Base-by-base conservation (phyloP, 2,329 filamentous ascomycete species). In the Pseudogymnoascus pannorum region DNA sequence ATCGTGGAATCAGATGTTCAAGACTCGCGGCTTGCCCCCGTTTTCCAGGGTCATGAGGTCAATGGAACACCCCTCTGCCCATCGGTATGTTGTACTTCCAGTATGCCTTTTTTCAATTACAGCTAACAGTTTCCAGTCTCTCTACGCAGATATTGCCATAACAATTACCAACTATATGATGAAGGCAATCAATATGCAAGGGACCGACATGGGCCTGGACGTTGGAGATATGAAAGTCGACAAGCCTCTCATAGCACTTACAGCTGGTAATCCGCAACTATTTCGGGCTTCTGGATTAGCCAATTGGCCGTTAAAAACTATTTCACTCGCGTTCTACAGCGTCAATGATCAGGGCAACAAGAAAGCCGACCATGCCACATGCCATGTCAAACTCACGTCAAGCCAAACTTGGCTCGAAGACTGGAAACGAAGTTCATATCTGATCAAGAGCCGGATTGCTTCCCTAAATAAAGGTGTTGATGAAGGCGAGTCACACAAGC, bases 81-180 rank as follows among this genome's bases (percentile, higher is more conserved):
- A 7, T 70, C 70, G 11, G 48, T 54, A 54, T 31, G 48, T 54
- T 31, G 48, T 26, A 20, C 5, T n/a, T 14, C 9, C 8, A 29
- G 8, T 11, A 16, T 31, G n/a, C 33, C 33, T 1, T 2, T 5
- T 33, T 31, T 29, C 14, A 8, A 20, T 20, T 14, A 20, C 5
- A 14, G 24, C 26, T 54, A 54, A 54, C 33, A 4, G 5, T 20
- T 18, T 54, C 5, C 24, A 54, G n/a, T 75, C 75, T 1, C 67
- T 87, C 18, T 86, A 86, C 65, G 82, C 79, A 9, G 83, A 86
- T 64, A 83, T 85, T 74, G 81, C 81, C 8, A 75, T 85, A 72
- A 84, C 81, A 11, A 72, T 84, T 24, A 78, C 78, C 48, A 79
- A 81, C 65, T 83, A 86, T 66, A 75, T 84, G 24, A 77, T 78